These are phyloP conservation scores for Takakia lepidozioides DNA, from an alignment of 225 moss, liverwort and hornwort genomes.

Conservation along the genomic window DNA sequence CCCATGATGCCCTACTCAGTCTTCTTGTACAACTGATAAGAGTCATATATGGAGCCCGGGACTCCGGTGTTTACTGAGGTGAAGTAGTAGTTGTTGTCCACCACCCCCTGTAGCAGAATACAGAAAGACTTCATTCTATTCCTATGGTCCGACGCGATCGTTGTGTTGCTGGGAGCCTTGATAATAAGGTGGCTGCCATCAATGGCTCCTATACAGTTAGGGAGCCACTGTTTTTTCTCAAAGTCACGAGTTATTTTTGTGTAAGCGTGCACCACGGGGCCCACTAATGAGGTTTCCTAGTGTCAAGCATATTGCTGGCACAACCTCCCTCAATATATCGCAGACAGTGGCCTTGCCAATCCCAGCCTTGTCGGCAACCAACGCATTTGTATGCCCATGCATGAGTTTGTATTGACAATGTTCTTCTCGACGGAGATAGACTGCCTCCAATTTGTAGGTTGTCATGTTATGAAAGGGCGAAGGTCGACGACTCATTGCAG, in stretches of 20 bases:
- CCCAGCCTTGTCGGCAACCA: background rate
- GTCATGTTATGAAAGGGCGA: background rate
- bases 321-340: background rate
- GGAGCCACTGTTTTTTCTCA: background rate
- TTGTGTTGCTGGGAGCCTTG: background rate
- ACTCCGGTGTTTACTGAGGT: too few species aligned
- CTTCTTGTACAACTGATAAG: too few species aligned
- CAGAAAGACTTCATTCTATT: background rate
- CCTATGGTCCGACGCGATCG: background rate
- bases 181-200: constrained; percentile 1
- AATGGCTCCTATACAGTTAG: constrained; percentile 2
- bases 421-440: background rate
- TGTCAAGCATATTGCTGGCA: background rate
- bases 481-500: background rate
- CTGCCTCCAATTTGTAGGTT: background rate
- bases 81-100: too few species aligned
- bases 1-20: too few species aligned
- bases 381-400: background rate
- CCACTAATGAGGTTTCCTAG: background rate
- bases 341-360: background rate
- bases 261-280: background rate
- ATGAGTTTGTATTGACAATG: background rate
- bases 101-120: background rate
- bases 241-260: background rate
- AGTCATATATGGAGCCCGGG: too few species aligned